Evolutionary conservation across 805 yeast species (phyloP), one percentile per base, ranked within the genome.

Genomic region (Ogataea populi-albae): DNA sequence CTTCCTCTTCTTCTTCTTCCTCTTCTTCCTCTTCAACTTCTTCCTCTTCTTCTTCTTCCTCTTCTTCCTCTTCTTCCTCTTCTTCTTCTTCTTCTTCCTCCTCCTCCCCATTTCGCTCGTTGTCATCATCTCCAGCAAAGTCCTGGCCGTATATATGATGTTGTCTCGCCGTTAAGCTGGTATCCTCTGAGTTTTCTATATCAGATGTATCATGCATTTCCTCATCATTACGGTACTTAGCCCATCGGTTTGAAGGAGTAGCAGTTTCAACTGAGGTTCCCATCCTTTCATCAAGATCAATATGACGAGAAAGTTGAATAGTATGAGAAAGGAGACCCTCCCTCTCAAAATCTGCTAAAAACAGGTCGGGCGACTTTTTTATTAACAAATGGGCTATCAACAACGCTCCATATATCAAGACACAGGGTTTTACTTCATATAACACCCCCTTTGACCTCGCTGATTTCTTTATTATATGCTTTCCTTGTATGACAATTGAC

Each of bases 281-380:
- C 6, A 38, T 35, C 22, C 46, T 32, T 22, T 29, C 40, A 28
- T 51, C 54, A 5, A 24, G 31, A 16, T 38, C 40, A 26, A 55
- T 38, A 6, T 49, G 44, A 17, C 57, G 59, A 7, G 62, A 35
- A 3, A 77, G 57, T 0, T 50, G 40, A 1, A 59, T 45, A 7
- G 72, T 64, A 50, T 81, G 86, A 12, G 69, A 58, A 4, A 81
- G 54, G n/a, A 83, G 57, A 0, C 96, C 96, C 49, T 86, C 94
- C 37, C 84, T 71, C 47, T 75, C 81, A 43, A 86, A 75, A 6
- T 65, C 68, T 0, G 55, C 49, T 5, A 77, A 50, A 37, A 73
- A 79, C 1, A 56, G 40, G 1, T 58, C 61, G 0, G 80, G 70
- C 12, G 70, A 60, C 28, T 69, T 66, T 5, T 57, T 55, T 0